A percentile compares a stretch with the other conserved stretches of the same genome.
These are phyloP conservation scores for Gloeostereum incarnatum DNA, from an alignment of 768 basidiomycete genomes.

Conservation along the genomic window DNA sequence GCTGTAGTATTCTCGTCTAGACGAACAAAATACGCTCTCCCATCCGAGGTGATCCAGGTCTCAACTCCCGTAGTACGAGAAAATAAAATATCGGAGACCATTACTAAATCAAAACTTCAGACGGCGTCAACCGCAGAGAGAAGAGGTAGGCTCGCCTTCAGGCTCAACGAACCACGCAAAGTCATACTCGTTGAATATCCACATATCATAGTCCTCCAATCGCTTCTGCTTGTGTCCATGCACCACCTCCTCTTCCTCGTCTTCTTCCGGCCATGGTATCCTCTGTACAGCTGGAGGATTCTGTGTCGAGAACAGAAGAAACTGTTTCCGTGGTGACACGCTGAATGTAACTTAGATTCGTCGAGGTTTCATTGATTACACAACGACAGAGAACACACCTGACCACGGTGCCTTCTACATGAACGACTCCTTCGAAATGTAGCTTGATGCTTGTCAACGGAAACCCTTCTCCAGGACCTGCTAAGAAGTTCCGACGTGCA, in stretches of 20 bases:
- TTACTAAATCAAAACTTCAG: constrained; percentile 29
- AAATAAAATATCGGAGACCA: constrained; percentile 53
- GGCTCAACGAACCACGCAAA: constrained; percentile 69
- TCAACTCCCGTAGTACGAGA: constrained; percentile 55
- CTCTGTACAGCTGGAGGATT: constrained; percentile 72
- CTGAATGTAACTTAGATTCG: too few relatives aligned
- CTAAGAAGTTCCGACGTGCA: constrained; percentile 59
- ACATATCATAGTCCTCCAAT: constrained; percentile 53
- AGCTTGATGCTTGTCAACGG: constrained; percentile 60
- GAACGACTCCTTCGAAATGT: constrained; percentile 75
- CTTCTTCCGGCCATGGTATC: constrained; percentile 70
- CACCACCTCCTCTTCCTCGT: constrained; percentile 21
- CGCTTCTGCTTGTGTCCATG: constrained; percentile 16
- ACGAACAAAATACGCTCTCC: constrained; percentile 71
- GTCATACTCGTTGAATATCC: constrained; percentile 56
- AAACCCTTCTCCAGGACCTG: constrained; percentile 75
- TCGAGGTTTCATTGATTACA: neutral
- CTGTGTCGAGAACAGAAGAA: constrained; percentile 66
- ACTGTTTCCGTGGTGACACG: constrained; percentile 63
- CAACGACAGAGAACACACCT: constrained; percentile 43
- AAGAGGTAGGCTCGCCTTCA: constrained; percentile 40
- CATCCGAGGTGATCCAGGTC: constrained; percentile 82
- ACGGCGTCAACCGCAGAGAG: neutral
- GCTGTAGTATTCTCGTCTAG: constrained; percentile 33
- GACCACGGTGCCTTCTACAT: constrained; percentile 64